Evolutionary conservation across 2,329 filamentous ascomycete species (phyloP).

Genomic region (Aureobasidium namibiae): DNA sequence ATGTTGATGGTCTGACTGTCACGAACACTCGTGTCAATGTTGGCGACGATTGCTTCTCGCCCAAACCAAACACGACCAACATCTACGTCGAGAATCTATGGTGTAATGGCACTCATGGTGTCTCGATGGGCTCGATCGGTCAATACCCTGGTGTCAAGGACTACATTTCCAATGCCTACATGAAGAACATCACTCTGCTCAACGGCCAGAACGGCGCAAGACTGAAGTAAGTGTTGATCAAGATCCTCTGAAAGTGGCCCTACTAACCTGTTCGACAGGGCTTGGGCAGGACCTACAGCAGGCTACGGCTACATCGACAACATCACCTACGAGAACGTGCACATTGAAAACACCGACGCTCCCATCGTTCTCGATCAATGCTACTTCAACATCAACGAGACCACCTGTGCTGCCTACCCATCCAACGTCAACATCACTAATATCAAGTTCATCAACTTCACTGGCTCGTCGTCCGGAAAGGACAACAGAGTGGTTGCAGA

Average conservation of each 20-base stretch:
- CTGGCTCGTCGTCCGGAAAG: slow-evolving; percentile 48
- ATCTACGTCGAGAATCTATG: slow-evolving; percentile 43
- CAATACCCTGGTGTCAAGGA: slow-evolving; percentile 45
- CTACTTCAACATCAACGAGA: slow-evolving; percentile 50
- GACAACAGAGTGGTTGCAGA: slow-evolving; percentile 47
- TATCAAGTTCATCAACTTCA: slow-evolving; percentile 51
- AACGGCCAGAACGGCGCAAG: slow-evolving; percentile 46
- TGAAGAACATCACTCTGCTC: slow-evolving; percentile 38
- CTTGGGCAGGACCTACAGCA: slow-evolving; percentile 50
- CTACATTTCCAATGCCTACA: slow-evolving; percentile 39
- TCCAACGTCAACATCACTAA: slow-evolving; percentile 52
- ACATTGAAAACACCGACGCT: slow-evolving; percentile 50
- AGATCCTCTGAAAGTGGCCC: neutral
- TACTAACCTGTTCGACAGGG: slow-evolving; percentile 18
- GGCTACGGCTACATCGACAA: slow-evolving; percentile 56
- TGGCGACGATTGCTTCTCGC: slow-evolving; percentile 52
- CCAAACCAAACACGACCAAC: slow-evolving; percentile 55
- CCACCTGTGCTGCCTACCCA: slow-evolving; percentile 45
- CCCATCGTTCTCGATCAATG: slow-evolving; percentile 53
- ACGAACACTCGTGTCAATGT: slow-evolving; percentile 30
- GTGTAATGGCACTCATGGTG: slow-evolving; percentile 46
- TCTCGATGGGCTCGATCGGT: slow-evolving; percentile 43
- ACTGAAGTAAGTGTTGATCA: slow-evolving; percentile 35
- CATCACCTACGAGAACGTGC: slow-evolving; percentile 55
- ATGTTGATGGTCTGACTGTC: slow-evolving; percentile 44